These are phyloP conservation scores for Emergomyces pasteurianus DNA, from an alignment of 2,329 filamentous ascomycete species.

Conservation along the genomic window DNA sequence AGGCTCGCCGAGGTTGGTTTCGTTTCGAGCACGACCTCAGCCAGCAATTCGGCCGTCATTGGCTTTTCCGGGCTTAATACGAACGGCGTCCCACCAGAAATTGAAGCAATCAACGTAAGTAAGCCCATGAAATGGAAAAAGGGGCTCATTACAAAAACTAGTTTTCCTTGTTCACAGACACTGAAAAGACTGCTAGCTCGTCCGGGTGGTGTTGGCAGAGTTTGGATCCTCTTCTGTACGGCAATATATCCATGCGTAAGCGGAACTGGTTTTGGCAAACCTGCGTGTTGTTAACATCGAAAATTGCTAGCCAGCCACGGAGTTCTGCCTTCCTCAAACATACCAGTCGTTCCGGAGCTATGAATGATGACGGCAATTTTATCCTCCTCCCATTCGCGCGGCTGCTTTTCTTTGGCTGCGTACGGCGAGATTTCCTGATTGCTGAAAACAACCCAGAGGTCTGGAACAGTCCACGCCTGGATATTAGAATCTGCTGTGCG, in stretches of 20 bases:
- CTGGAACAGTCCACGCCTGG: constrained; percentile 6
- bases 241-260: constrained; percentile 19
- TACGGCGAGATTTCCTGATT: constrained; percentile 8
- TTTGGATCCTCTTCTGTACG: constrained; percentile 5
- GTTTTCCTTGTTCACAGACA: constrained; percentile 8
- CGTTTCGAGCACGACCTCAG: constrained; percentile 11
- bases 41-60: constrained; percentile 14
- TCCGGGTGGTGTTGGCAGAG: constrained; percentile 10
- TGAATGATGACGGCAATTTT: constrained; percentile 20
- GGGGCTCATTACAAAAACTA: constrained; percentile 13
- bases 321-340: not conserved
- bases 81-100: constrained; percentile 13
- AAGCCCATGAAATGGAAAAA: constrained; percentile 21
- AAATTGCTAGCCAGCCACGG: not conserved
- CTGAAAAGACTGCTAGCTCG: constrained; percentile 6
- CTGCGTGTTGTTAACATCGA: constrained; percentile 8
- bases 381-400: constrained; percentile 14
- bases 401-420: constrained; percentile 11
- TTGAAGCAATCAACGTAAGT: constrained; percentile 9
- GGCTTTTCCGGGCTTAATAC: constrained; percentile 17
- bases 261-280: constrained; percentile 21
- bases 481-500: constrained; percentile 6
- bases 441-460: constrained; percentile 10
- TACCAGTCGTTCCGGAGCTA: constrained; percentile 29
- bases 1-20: constrained; percentile 13